Base-by-base conservation (phyloP, 2,329 filamentous ascomycete species). In the Chrysoporthe cubensis region DNA sequence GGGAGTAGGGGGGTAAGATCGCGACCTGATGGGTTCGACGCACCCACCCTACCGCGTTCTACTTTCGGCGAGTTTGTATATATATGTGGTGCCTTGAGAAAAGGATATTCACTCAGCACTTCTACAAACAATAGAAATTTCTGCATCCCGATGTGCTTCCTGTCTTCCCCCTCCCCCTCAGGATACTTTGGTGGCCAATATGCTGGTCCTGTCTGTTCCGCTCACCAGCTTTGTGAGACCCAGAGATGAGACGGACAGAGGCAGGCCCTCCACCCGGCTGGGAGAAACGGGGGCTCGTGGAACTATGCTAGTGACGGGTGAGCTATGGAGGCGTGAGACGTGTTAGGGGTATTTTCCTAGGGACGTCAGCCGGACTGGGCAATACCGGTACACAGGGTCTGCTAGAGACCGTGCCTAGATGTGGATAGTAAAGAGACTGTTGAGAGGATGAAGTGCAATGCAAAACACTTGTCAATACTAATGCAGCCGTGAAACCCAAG, bases 401-500 rank as follows among this genome's bases (percentile, higher is more conserved):
- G 52, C 26, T 11, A 34, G 14, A 34, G 37, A 32, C 1, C 13
- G 11, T 18, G 50, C 18, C 18, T 18, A 13, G 16, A 44, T 18
- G 21, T 59, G 18, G 7, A 43, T 4, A 32, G 40, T 11, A 5
- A 57, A 5, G 18, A 57, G 6, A 16, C 18, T 37, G 16, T 40
- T 57, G 32, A 40, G 52, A 56, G 54, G n/a, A 32, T 60, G 32
- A 26, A 44, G 57, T 43, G n/a, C n/a, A 44, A 60, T 60, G 42
- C 57, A 60, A 44, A 60, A 43, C 57, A 60, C 42, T 26, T 43
- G 21, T 60, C 57, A 60, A 26, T 42, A 60, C 58, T 65, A 57
- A 70, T 70, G 68, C 68, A 70, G 46, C 68, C 66, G 48, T 65
- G 58, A 65, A 70, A 67, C 58, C 65, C 60, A 32, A 66, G 59